phyloP scores from a whole-genome alignment of 352 stramenopile genomes.

The Pythium catenulatum region DNA sequence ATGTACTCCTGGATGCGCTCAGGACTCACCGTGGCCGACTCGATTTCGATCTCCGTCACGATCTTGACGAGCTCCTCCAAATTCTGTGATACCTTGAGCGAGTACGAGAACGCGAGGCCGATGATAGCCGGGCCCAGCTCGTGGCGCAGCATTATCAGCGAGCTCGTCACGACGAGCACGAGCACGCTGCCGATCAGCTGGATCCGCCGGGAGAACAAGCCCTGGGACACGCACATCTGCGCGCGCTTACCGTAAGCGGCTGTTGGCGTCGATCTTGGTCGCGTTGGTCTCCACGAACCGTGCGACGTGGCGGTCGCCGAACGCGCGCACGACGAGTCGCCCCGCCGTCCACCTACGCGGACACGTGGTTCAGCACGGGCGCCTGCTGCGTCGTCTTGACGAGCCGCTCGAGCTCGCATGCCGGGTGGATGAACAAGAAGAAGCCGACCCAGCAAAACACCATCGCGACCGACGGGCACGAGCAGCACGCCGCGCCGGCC shows the following conservation, averaged over 20 bases:
- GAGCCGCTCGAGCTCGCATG: conserved; percentile 64
- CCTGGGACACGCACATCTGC: too few species aligned
- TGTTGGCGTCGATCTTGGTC: conserved; percentile 23
- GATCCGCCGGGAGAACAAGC: conserved; percentile 76
- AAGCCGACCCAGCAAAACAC: conserved; percentile 77
- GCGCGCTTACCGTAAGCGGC: conserved; percentile 58
- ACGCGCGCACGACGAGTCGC: conserved; percentile 66
- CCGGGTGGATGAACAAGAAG: conserved; percentile 59
- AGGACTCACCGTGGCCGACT: conserved; percentile 74
- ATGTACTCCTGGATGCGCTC: conserved; percentile 76
- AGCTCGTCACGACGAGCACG: conserved; percentile 61
- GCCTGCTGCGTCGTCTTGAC: conserved; percentile 49
- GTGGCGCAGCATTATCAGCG: conserved; percentile 62
- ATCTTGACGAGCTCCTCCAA: conserved; percentile 83
- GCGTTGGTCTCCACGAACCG: conserved; percentile 56
- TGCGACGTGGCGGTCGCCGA: conserved; percentile 40
- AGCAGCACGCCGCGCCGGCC: conserved; percentile 89
- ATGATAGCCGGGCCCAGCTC: conserved; percentile 77
- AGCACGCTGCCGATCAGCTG: conserved; percentile 70
- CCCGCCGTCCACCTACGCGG: conserved; percentile 66
- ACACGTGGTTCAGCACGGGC: conserved; percentile 61
- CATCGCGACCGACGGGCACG: conserved; percentile 87
- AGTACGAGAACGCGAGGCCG: conserved; percentile 93
- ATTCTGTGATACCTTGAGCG: conserved; percentile 85
- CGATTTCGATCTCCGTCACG: conserved; percentile 67